Evolutionary conservation across 768 basidiomycete genomes (phyloP), one percentile per base, ranked within the genome.

Genomic region (Trametes punicea): DNA sequence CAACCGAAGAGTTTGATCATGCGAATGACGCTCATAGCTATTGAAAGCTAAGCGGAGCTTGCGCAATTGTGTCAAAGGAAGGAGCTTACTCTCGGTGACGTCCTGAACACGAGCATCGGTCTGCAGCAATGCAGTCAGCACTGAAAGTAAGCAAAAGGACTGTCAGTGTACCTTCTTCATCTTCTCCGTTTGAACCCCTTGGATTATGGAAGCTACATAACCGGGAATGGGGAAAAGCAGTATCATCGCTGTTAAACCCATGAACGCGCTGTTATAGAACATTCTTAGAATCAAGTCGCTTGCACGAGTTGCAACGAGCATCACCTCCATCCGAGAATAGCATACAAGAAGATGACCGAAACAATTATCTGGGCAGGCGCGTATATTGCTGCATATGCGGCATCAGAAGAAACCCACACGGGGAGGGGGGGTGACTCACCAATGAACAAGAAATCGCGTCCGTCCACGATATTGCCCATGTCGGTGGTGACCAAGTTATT

Each of bases 401-500:
- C 23, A 31, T n/a, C 7, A n/a, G 30, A 21, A 1, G 11, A 1
- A 41, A 26, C 8, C 4, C 25, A 16, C 10, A 16, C 7, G 10
- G 2, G 23, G 13, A 29, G 13, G 9, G 15, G 3, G 13, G 9
- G 26, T 21, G 8, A 52, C 65, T 31, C 23, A 62, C 57, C 38
- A 1, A 61, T 21, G 16, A 62, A 59, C 30, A 68, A 38, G 47
- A 67, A 67, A 46, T 69, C 65, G 10, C 69, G 65, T n/a, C 65
- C 70, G 2, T 64, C 62, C 16, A 65, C 44, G 16, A 72, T 46
- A 34, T 64, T 66, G 45, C 58, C 63, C 15, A 82, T 61, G 70
- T 91, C 89, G 1, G 84, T 81, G 3, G 87, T 83, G 39, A 90
- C 81, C 13, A 91, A 69, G 51, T 90, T 91, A 66, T 87, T 91